Percentiles rank a stretch among this genome's conserved stretches.
These are phyloP conservation scores for Diatrype stigma DNA, from an alignment of 2,329 filamentous ascomycete genomes.

Conservation along the genomic window DNA sequence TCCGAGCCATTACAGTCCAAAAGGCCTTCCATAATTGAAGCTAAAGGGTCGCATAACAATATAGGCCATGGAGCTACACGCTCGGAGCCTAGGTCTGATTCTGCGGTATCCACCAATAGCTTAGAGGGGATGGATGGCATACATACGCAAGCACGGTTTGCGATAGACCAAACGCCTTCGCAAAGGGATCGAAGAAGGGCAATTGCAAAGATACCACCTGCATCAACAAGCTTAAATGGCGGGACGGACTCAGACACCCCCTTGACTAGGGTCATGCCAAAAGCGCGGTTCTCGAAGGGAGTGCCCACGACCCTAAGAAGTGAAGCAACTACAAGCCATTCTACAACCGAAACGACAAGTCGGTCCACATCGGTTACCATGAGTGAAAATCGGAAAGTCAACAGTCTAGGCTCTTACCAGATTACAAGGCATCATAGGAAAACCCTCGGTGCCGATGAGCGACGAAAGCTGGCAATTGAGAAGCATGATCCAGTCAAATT, in stretches of 20 bases:
- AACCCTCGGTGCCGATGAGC: conserved; percentile 3
- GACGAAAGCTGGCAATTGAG: conserved; percentile 16
- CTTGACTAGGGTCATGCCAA: background rate
- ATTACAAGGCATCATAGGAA: conserved; percentile 1
- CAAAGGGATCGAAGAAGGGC: background rate
- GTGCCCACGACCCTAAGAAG: background rate
- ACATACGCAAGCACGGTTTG: background rate
- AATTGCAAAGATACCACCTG: background rate
- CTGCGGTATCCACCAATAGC: background rate
- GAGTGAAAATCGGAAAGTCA: background rate
- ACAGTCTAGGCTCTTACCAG: background rate
- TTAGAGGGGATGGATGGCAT: background rate
- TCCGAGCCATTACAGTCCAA: background rate
- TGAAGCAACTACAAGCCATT: background rate
- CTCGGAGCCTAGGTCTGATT: too few relatives aligned
- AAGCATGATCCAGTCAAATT: conserved; percentile 25
- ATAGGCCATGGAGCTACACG: background rate
- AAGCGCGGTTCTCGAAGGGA: background rate
- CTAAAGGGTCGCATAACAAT: background rate
- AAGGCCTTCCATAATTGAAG: background rate
- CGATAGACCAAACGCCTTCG: background rate
- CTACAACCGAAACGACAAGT: background rate
- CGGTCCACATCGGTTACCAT: background rate
- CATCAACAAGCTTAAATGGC: background rate
- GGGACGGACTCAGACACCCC: background rate